These are phyloP conservation scores for Termitomyces sp. DNA, from an alignment of 768 basidiomycete species.

Conservation along the genomic window DNA sequence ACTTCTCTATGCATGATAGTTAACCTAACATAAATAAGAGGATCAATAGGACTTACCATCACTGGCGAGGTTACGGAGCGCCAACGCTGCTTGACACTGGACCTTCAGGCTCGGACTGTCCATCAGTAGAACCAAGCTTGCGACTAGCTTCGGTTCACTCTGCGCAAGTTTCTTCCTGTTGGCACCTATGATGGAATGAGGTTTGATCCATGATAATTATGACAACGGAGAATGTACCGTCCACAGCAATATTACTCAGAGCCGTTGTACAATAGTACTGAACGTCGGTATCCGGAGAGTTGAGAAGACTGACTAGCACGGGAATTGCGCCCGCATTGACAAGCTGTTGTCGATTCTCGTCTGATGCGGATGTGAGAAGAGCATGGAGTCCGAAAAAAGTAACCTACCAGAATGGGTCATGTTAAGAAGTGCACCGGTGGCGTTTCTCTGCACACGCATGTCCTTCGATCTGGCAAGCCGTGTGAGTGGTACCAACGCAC, in stretches of 20 bases:
- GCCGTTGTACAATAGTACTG: constrained; percentile 99
- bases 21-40: not conserved
- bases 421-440: constrained; percentile 95
- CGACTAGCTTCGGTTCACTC: constrained; percentile 91
- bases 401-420: constrained; percentile 96
- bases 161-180: constrained; percentile 95
- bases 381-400: constrained; percentile 4
- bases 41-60: constrained; percentile 60
- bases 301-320: constrained; percentile 90
- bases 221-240: constrained; percentile 46
- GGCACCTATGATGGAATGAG: constrained; percentile 40
- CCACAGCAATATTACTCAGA: constrained; percentile 96
- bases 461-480: constrained; percentile 96
- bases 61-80: constrained; percentile 93
- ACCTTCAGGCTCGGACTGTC: constrained; percentile 97
- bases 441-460: constrained; percentile 98
- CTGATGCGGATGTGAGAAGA: constrained; percentile 34
- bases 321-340: constrained; percentile 99
- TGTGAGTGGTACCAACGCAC: constrained; percentile 95
- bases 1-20: constrained; percentile 68
- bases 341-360: constrained; percentile 97
- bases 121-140: constrained; percentile 93
- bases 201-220: not conserved
- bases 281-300: constrained; percentile 97
- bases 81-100: constrained; percentile 96